Evolutionary conservation across 441 rosid genomes (phyloP).

Genomic region (Iberis amara): DNA sequence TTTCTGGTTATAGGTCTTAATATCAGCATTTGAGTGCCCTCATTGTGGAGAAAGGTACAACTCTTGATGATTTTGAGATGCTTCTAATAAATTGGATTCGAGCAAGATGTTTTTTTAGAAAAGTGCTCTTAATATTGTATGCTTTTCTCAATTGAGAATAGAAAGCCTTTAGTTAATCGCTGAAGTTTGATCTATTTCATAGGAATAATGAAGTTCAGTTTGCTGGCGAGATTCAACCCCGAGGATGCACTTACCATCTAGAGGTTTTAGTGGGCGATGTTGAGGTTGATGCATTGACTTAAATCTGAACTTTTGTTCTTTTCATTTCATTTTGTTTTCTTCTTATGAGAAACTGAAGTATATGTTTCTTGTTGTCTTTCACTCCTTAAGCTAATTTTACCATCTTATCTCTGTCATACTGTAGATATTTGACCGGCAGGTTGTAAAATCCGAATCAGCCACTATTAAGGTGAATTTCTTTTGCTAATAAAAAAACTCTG

Average conservation of each 20-base stretch:
- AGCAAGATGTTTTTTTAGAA: neutral
- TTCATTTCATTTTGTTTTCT: neutral
- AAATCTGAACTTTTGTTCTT: neutral
- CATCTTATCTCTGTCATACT: conserved; percentile 4
- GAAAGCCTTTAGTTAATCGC: neutral
- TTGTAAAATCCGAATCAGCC: conserved; percentile 69
- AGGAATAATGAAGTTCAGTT: conserved; percentile 97
- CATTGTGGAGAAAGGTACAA: conserved; percentile 85
- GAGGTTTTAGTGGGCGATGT: conserved; percentile 55
- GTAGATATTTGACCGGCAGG: conserved; percentile 72
- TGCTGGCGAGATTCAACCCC: conserved; percentile 85
- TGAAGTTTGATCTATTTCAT: conserved; percentile 5
- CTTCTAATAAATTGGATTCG: neutral
- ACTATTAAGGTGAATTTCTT: conserved; percentile 18
- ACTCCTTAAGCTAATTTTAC: neutral
- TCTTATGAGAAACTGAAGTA: neutral
- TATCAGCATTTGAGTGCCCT: conserved; percentile 88
- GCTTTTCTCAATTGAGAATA: conserved; percentile 2
- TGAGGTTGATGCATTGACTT: conserved; percentile 38
- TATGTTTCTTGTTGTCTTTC: neutral
- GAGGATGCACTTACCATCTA: conserved; percentile 58
- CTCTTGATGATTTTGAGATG: conserved; percentile 2
- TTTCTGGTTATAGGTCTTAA: conserved; percentile 48
- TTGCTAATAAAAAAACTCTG: neutral
- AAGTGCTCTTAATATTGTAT: too few relatives aligned